Base-by-base conservation (phyloP, 441 rosid species). In the Pelargonium fulgidum region DNA sequence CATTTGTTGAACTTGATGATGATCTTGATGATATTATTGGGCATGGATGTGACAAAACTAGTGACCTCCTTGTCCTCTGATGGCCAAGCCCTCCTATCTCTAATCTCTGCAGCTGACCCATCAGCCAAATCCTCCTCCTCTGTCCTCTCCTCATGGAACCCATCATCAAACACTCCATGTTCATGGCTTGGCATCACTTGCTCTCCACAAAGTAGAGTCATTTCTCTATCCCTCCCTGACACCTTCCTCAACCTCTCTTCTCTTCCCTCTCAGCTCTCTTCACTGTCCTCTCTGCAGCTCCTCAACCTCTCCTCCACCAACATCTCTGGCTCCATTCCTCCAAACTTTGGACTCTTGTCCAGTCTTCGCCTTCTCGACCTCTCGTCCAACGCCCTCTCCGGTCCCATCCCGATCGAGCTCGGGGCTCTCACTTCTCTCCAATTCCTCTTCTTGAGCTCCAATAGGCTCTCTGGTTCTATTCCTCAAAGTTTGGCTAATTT, bases 141-240 rank as follows among this genome's bases (percentile, higher is more conserved):
- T 3, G 11, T 81, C 19, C 85, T 91, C 67, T 82, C 91, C 33
- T 84, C 98, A 29, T 93, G 97, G 98, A 81, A 89, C 81, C 93
- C 90, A n/a, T 82, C 84, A 64, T 77, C 75, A 85, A 74, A 64
- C 64, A 89, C 88, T 42, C 97, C 98, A 56, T 93, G 98, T 84
- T 85, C 91, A 36, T 93, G 98, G 98, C 81, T 83, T 70, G 98
- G 94, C 70, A 75, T 93, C 62, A 87, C 95, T 13, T 93, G 97
- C 72, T 93, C 97, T 71, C 85, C 91, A 33, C 87, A 91, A 62
- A 78, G 73, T 73, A 85, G 86, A 81, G 97, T 93, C 2, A 93
- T 86, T 64, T 93, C 97, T 41, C 79, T 93, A 6, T 89, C 93
- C 62, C 78, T 93, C 13, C 90, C 97, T 2, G 68, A 90, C 83